A percentile compares a stretch with the other conserved stretches of the same genome.
phyloP scores from a whole-genome alignment of 768 basidiomycete species.

The Pleurotus cornucopiae region DNA sequence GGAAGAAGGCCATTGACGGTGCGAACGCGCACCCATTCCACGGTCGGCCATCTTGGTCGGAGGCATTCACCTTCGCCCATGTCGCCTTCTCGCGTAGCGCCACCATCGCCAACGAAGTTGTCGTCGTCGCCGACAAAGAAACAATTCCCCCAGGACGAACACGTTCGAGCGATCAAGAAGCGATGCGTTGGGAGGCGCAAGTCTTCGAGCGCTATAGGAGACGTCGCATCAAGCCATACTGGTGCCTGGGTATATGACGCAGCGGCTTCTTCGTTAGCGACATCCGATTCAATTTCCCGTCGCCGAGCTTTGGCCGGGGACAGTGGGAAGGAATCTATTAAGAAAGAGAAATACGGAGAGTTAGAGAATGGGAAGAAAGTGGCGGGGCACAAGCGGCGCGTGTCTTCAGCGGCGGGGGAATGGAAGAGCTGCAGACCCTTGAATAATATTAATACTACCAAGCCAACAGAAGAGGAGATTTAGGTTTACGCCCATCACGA shows the following conservation, averaged over 20 bases:
- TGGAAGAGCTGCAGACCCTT: not conserved
- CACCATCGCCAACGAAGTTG: not conserved
- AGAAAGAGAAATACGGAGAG: not conserved
- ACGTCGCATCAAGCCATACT: constrained; percentile 21
- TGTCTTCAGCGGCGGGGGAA: constrained; percentile 4
- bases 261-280: constrained; percentile 40
- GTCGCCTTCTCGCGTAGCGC: not conserved
- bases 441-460: not conserved
- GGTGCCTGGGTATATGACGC: constrained; percentile 48
- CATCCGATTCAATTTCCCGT: constrained; percentile 10
- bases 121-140: constrained; percentile 9
- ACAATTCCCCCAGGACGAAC: constrained; percentile 11
- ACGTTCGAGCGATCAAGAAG: constrained; percentile 46
- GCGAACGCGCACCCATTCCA: constrained; percentile 32
- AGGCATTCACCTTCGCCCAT: constrained; percentile 5
- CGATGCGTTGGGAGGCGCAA: constrained; percentile 50
- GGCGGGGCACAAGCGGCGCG: not conserved
- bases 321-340: constrained; percentile 8
- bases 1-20: constrained; percentile 15
- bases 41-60: constrained; percentile 16
- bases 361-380: constrained; percentile 4
- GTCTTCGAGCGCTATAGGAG: constrained; percentile 24
- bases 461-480: too few relatives aligned
- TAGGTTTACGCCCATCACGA: too few relatives aligned
- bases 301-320: constrained; percentile 9